phyloP scores from a whole-genome alignment of 352 stramenopile genomes.

The Phytophthora fragariaefolia region DNA sequence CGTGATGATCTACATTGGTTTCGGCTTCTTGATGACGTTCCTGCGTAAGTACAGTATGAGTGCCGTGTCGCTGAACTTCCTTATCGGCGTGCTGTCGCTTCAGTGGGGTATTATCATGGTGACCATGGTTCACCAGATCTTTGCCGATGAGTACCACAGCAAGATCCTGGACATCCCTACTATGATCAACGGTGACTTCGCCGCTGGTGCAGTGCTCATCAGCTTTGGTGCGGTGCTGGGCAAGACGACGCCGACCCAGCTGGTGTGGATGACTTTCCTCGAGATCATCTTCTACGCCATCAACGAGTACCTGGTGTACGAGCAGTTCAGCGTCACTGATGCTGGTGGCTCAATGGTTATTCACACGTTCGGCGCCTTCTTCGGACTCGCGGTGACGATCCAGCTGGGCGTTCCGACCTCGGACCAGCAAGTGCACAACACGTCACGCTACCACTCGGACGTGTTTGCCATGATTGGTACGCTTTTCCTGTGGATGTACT shows the following conservation, averaged over 20 bases:
- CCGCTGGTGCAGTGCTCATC: slow-evolving; percentile 77
- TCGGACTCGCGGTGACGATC: slow-evolving; percentile 73
- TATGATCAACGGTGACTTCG: slow-evolving; percentile 87
- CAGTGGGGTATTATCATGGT: slow-evolving; percentile 79
- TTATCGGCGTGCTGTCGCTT: slow-evolving; percentile 69
- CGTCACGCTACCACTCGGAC: slow-evolving; percentile 73
- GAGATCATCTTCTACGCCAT: slow-evolving; percentile 80
- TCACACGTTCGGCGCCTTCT: slow-evolving; percentile 87
- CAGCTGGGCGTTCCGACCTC: slow-evolving; percentile 53
- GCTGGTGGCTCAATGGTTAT: slow-evolving; percentile 86
- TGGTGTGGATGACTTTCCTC: slow-evolving; percentile 80
- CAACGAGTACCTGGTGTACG: slow-evolving; percentile 78
- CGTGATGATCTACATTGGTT: slow-evolving; percentile 90
- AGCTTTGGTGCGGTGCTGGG: slow-evolving; percentile 82
- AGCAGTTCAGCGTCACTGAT: slow-evolving; percentile 69
- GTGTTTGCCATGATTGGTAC: slow-evolving; percentile 88
- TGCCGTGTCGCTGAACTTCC: slow-evolving; percentile 80
- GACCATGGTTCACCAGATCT: slow-evolving; percentile 65
- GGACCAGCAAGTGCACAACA: slow-evolving; percentile 59
- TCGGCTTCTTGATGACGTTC: slow-evolving; percentile 91
- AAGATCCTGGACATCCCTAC: slow-evolving; percentile 62
- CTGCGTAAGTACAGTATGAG: slow-evolving; percentile 84
- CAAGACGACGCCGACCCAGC: slow-evolving; percentile 75
- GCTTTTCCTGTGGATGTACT: slow-evolving; percentile 90
- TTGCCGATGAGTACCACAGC: slow-evolving; percentile 49